These are phyloP conservation scores for Lipomyces sp. DNA, from an alignment of 805 yeast genomes.

Conservation along the genomic window DNA sequence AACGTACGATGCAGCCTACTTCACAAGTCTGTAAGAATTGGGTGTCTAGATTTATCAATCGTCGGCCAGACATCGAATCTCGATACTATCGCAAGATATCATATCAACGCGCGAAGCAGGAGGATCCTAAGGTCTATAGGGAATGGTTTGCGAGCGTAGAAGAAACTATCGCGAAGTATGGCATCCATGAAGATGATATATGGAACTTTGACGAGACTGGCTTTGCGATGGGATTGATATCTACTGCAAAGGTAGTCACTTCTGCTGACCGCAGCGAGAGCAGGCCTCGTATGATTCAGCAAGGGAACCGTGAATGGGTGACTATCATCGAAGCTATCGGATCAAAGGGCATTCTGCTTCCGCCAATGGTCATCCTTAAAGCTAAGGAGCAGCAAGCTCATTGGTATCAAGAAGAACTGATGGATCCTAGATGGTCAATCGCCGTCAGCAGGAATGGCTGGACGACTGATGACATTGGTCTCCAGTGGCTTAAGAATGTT, in stretches of 20 bases:
- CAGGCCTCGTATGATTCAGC: neutral
- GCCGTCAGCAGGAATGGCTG: conserved; percentile 1
- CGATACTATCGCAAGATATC: too few species aligned
- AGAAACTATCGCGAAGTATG: conserved; percentile 4
- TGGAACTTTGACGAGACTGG: conserved; percentile 22
- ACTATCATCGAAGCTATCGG: neutral
- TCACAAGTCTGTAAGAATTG: too few species aligned
- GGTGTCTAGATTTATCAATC: too few species aligned
- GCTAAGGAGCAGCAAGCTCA: neutral
- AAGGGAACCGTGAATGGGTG: neutral
- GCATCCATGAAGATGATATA: conserved; percentile 1
- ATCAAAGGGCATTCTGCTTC: neutral
- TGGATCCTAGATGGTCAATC: neutral
- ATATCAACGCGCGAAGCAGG: neutral
- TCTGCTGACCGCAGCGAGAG: neutral
- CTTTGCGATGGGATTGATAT: conserved; percentile 15
- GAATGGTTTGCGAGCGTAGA: conserved; percentile 12
- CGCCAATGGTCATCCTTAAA: conserved; percentile 3
- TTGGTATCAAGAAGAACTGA: neutral
- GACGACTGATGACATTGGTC: conserved; percentile 1
- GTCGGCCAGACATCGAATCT: too few species aligned
- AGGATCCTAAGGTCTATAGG: neutral
- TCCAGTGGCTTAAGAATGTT: conserved; percentile 2
- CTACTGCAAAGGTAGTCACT: conserved; percentile 13
- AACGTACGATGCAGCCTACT: too few species aligned